Conservation (phyloP, 345 rosid species). For the Hibiscus syriacus region DNA sequence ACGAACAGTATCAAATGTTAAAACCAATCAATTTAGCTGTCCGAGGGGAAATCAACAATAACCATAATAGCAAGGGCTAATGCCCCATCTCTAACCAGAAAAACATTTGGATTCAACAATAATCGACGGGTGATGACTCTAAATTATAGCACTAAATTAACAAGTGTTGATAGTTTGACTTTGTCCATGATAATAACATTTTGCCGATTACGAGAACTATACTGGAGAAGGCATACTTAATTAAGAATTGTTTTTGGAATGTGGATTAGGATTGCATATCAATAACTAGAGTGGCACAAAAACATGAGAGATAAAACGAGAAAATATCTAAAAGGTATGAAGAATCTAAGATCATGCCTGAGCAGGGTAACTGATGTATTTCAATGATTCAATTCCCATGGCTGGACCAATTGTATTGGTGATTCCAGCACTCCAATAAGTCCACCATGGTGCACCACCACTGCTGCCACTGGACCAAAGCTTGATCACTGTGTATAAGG, state of each 20-base stretch:
- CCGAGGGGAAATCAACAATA: neutral
- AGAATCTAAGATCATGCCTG: constrained; percentile 21
- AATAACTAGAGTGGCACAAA: neutral
- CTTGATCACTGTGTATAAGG: constrained; percentile 49
- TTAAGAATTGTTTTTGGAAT: neutral
- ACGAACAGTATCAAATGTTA: constrained; percentile 8
- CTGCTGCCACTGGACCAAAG: too few species aligned
- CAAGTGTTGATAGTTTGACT: neutral
- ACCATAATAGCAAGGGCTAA: neutral
- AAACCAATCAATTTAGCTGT: neutral
- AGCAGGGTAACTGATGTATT: too few species aligned
- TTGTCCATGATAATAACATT: neutral
- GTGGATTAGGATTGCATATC: neutral
- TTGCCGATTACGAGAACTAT: neutral
- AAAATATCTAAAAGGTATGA: neutral
- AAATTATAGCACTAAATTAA: neutral
- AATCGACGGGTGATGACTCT: too few species aligned
- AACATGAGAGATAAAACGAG: neutral
- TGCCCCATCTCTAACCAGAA: too few species aligned
- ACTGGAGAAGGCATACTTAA: neutral
- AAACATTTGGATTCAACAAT: too few species aligned
- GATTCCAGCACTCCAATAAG: too few species aligned
- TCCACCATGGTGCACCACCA: too few species aligned
- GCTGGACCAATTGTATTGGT: too few species aligned
- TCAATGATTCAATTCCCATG: too few species aligned